Evolutionary conservation across 139 green algal species (phyloP), one percentile per base, ranked within the genome.

Genomic region (Gonium pectorale): DNA sequence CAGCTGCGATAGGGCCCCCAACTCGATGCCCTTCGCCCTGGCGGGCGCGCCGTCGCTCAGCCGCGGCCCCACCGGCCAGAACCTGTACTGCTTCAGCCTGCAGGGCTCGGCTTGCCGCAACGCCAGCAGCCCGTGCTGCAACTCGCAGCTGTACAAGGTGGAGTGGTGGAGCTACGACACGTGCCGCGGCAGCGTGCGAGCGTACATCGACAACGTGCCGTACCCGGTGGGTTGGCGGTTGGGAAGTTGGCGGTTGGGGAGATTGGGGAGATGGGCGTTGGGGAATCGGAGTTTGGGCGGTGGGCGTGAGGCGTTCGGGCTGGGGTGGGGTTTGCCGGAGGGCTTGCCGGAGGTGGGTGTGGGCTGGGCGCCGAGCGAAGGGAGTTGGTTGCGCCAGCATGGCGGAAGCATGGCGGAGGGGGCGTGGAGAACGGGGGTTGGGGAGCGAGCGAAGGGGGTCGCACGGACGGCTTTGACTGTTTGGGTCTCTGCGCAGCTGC

Each of bases 161-260:
- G 77, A 83, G 38, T 83, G 77, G 77, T 64, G 43, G 31, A 83
- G 77, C 62, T 73, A 62, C 62, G 77, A 83, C 77, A 83, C 77
- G 17, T 83, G 77, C 62, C 77, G 77, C 22, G 77, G 77, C 43
- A 83, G 77, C 33, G 77, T 74, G 26, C 60, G 62, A 5, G 77
- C 77, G 21, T 83, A 31, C 62, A 67, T 83, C 21, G 77, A 83
- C 77, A 73, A 73, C 62, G 24, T 83, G 27, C 43, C 27, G n/a
- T 83, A 83, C 77, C 77, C 60, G 33, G 75, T 83, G 22, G 17
- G 71, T 66, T 11, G 40, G 2, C 17, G 49, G 49, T 15, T 56
- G 49, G 19, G 17, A 19, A 56, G 17, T 15, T 56, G 19, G 49
- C 49, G 49, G 0, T 26, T 26, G 17, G 19, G 49, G 49, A 19